These are phyloP conservation scores for Alternaria novae-zelandiae DNA, from an alignment of 2,329 filamentous ascomycete genomes.

Conservation along the genomic window DNA sequence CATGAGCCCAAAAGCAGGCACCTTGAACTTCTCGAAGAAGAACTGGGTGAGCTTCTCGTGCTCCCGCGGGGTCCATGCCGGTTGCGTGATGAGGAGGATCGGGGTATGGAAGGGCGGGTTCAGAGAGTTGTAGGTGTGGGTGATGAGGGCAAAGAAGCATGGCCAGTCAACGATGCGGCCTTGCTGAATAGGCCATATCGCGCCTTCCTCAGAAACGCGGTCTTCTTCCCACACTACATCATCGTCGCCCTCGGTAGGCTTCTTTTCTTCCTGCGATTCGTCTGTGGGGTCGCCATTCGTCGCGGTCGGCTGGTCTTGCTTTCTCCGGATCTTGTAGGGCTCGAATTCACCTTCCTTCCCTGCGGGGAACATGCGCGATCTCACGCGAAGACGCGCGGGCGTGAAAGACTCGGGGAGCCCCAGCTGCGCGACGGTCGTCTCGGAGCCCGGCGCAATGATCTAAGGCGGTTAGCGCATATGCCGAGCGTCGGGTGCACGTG, in stretches of 20 bases:
- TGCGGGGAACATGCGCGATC: conserved; percentile 89
- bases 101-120: conserved; percentile 94
- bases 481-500: not conserved
- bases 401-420: conserved; percentile 90
- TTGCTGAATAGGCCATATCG: conserved; percentile 82
- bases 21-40: conserved; percentile 96
- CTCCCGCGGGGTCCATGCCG: conserved; percentile 87
- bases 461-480: conserved; percentile 29
- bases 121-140: conserved; percentile 87
- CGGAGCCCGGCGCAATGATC: conserved; percentile 82
- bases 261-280: conserved; percentile 28
- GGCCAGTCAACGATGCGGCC: conserved; percentile 89
- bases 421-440: conserved; percentile 88
- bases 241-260: conserved; percentile 54
- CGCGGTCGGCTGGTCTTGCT: conserved; percentile 38
- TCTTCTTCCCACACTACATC: conserved; percentile 85
- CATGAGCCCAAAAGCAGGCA: conserved; percentile 87
- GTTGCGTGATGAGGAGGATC: conserved; percentile 86
- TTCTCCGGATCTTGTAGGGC: conserved; percentile 75
- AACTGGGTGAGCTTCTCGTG: conserved; percentile 89
- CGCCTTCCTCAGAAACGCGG: conserved; percentile 83
- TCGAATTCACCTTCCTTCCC: conserved; percentile 80
- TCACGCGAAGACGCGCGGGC: conserved; percentile 82
- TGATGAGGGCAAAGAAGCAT: conserved; percentile 90
- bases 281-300: conserved; percentile 41